Evolutionary conservation across 2,329 filamentous ascomycete species (phyloP), one percentile per base, ranked within the genome.

Genomic region (Ceratocystis smalleyi): DNA sequence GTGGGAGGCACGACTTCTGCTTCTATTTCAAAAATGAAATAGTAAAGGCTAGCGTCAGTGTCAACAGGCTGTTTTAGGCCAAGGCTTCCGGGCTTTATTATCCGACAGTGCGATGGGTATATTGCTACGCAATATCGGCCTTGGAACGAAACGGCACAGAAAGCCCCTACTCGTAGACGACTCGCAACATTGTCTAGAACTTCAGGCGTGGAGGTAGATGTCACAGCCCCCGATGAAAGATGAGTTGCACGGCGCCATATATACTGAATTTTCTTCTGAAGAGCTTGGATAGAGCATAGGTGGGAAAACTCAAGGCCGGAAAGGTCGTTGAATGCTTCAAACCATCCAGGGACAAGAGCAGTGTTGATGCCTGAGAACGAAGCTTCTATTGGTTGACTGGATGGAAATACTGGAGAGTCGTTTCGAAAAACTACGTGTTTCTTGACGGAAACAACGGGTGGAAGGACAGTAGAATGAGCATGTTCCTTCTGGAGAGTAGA

Each of bases 1-100:
- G 6, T 54, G 8, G 64, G 45, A 17, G 67, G 66, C 3, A 62
- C 60, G 32, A 24, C 49, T 32, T 65, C 66, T 6, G 30, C 3
- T 15, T 61, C 64, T 10, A 75, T 72, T 47, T 69, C 67, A 68
- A 78, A 77, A 2, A 78, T 70, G 5, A 71, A 64, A 66, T 76
- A 77, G 3, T 68, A 70, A n/a, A 79, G 69, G 1, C 67, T 32
- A 4, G 64, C 66, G 32, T 65, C 65, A 19, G 49, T 12, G 10
- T 8, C 45, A 3, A 67, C 61, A 45, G 35, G 68, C 2, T 57
- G 40, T 24, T 67, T 67, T 15, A 65, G 65, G 3, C 68, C 70
- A 15, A 70, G 62, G 3, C 61, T 27, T 3, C 68, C 63, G 4
- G 66, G 59, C 22, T 66, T 69, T 73, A 75, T 78, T 0, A 72